Evolutionary conservation across 2,329 filamentous ascomycete genomes (phyloP).

Genomic region (Xylaria sp.): DNA sequence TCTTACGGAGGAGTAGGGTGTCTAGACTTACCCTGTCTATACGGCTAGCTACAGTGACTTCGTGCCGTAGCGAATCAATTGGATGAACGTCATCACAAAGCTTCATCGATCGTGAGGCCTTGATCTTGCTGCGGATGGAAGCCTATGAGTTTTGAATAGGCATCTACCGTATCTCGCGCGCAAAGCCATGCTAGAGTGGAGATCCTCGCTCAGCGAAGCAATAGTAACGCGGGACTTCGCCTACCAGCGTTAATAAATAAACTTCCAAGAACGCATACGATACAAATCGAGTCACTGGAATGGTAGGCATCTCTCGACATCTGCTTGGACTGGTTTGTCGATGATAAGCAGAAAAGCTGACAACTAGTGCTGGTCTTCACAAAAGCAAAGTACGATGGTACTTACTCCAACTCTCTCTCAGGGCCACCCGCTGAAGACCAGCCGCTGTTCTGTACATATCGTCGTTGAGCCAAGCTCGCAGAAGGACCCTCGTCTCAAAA

Average conservation of each 20-base stretch:
- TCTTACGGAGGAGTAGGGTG: background rate
- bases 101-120: background rate
- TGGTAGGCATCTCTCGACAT: background rate
- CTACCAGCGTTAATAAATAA: background rate
- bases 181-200: constrained; percentile 26
- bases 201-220: constrained; percentile 23
- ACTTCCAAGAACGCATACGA: background rate
- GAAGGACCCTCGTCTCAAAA: background rate
- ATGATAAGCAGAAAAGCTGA: constrained; percentile 14
- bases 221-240: background rate
- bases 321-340: background rate
- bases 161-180: background rate
- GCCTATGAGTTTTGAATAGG: constrained; percentile 6
- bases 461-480: constrained; percentile 2
- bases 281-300: background rate
- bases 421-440: constrained; percentile 17
- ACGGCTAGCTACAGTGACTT: background rate
- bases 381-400: constrained; percentile 27
- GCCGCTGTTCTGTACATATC: background rate
- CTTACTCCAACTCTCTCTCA: constrained; percentile 17
- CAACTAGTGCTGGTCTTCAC: constrained; percentile 16
- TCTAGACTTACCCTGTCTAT: constrained; percentile 2
- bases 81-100: background rate
- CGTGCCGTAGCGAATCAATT: background rate
- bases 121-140: background rate